phyloP scores from a whole-genome alignment of 2,329 filamentous ascomycete species.

The Hirsutella thompsonii region DNA sequence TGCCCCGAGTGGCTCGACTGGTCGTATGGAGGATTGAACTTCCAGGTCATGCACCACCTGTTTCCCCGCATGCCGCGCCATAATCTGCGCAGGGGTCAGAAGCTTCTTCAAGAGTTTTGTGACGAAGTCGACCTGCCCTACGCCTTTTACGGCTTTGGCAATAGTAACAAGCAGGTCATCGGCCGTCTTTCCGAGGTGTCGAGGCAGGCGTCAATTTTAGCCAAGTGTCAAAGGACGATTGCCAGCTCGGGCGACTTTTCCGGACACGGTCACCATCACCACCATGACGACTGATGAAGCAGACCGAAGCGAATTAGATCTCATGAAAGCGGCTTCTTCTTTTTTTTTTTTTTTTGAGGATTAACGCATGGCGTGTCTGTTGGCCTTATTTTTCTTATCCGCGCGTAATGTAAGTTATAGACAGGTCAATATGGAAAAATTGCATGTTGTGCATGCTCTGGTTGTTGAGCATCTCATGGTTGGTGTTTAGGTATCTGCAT shows the following conservation, averaged over 20 bases:
- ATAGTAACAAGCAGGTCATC: slow-evolving; percentile 73
- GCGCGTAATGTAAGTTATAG: no score
- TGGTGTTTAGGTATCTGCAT: no score
- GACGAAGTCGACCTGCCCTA: slow-evolving; percentile 74
- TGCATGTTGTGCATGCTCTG: no score
- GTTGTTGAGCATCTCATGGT: no score
- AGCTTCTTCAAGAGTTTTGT: slow-evolving; percentile 69
- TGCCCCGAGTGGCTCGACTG: slow-evolving; percentile 83
- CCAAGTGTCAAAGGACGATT: slow-evolving; percentile 48
- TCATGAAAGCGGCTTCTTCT: background rate
- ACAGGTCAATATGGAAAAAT: no score
- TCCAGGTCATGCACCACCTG: slow-evolving; percentile 79
- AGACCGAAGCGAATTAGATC: no score
- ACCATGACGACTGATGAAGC: background rate
- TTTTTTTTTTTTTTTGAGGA: background rate
- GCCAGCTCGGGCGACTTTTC: slow-evolving; percentile 1
- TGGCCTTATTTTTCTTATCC: no score
- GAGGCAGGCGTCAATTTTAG: slow-evolving; percentile 63
- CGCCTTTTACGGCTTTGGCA: slow-evolving; percentile 71
- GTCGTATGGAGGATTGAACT: slow-evolving; percentile 78
- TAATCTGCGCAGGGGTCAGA: slow-evolving; percentile 65
- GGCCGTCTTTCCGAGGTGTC: slow-evolving; percentile 65
- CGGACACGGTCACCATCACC: background rate
- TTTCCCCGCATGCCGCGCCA: slow-evolving; percentile 76
- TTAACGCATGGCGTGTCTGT: background rate